These are phyloP conservation scores for Coemansia biformis DNA, from an alignment of 192 early-diverging fungal genomes.

Conservation along the genomic window DNA sequence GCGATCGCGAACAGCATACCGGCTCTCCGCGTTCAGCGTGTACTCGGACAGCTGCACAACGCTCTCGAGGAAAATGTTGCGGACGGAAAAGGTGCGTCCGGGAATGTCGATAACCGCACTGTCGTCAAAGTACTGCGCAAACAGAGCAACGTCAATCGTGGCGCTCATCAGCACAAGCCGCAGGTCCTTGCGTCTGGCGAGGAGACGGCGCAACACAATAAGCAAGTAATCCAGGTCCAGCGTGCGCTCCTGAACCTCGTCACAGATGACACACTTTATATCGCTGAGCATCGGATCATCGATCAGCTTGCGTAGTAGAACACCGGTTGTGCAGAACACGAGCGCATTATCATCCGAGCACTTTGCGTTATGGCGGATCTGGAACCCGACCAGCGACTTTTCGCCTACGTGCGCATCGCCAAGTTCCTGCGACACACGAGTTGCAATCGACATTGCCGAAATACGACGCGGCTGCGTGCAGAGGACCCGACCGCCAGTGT, in stretches of 20 bases:
- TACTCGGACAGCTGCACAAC: constrained; percentile 8
- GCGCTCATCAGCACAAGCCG: constrained; percentile 86
- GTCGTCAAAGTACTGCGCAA: constrained; percentile 68
- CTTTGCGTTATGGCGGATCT: constrained; percentile 58
- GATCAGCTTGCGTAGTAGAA: constrained; percentile 52
- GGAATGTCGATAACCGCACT: constrained; percentile 62
- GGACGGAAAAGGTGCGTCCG: constrained; percentile 64
- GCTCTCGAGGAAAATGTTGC: constrained; percentile 45
- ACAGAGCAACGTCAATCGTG: constrained; percentile 75
- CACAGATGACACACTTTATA: constrained; percentile 59
- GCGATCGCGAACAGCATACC: no score
- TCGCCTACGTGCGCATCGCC: constrained; percentile 25
- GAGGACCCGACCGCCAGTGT: constrained; percentile 53
- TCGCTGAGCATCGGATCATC: constrained; percentile 25
- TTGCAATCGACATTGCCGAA: constrained; percentile 56
- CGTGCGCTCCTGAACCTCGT: constrained; percentile 83
- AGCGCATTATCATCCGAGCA: constrained; percentile 54
- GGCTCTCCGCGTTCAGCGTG: no score
- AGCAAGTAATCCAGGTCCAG: constrained; percentile 76
- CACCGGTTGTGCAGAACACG: constrained; percentile 60
- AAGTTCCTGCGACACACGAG: constrained; percentile 57
- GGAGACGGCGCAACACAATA: constrained; percentile 64
- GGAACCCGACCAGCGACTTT: constrained; percentile 44
- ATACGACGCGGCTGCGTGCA: constrained; percentile 90
- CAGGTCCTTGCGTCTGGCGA: constrained; percentile 53